These are phyloP conservation scores for Arxiozyma heterogenica DNA, from an alignment of 1,139 yeast species.

Conservation along the genomic window DNA sequence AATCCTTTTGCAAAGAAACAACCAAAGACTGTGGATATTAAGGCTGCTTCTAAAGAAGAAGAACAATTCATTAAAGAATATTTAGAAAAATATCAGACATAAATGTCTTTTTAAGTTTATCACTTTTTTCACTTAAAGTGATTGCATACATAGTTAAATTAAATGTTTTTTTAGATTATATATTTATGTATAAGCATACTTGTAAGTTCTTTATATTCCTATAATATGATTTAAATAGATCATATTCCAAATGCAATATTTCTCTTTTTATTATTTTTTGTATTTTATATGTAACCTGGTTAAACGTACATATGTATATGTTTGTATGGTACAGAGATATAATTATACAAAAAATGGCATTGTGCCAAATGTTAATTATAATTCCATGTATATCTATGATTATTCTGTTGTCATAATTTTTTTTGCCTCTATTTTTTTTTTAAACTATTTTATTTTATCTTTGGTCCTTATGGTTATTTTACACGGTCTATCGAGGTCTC, in stretches of 20 bases:
- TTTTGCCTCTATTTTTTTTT: not conserved
- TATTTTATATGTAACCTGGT: too few species aligned
- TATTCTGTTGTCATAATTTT: too few species aligned
- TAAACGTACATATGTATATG: too few species aligned
- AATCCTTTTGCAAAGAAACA: conserved; percentile 62
- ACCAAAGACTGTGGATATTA: conserved; percentile 56
- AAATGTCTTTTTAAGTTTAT: not conserved
- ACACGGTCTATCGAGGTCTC: conserved; percentile 8
- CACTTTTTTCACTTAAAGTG: not conserved
- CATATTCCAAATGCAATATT: not conserved
- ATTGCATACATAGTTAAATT: too few species aligned
- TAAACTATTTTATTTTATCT: not conserved
- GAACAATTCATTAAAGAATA: conserved; percentile 60
- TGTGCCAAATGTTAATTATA: not conserved
- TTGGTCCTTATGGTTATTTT: not conserved
- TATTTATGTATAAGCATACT: not conserved
- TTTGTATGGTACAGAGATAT: not conserved
- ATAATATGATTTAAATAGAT: too few species aligned
- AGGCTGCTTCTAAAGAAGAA: conserved; percentile 79
- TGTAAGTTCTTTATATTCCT: not conserved
- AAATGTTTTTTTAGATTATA: not conserved
- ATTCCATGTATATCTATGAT: too few species aligned
- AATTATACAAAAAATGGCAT: not conserved
- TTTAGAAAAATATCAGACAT: conserved; percentile 1
- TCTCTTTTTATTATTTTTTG: not conserved